Evolutionary conservation across 108 stramenopile genomes (phyloP).

Genomic region (Pseudonitzschia pungens): DNA sequence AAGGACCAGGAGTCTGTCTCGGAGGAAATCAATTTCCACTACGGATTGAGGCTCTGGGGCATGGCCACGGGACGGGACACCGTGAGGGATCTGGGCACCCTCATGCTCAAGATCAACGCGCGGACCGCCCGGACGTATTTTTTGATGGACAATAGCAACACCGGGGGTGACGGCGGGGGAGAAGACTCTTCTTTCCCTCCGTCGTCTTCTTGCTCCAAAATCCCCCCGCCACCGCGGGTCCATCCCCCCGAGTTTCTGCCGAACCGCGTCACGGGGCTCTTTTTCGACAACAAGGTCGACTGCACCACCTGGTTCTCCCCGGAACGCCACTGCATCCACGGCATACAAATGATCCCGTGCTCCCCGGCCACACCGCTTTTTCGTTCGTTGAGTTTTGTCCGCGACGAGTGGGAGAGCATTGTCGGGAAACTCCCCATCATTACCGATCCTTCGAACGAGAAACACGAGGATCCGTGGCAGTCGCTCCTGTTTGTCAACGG

Average conservation of each 20-base stretch:
- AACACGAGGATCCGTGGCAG: not conserved
- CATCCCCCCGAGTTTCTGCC: not conserved
- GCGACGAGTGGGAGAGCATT: not conserved
- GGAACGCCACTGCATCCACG: slow-evolving; percentile 3
- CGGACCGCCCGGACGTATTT: not conserved
- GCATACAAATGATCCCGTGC: not conserved
- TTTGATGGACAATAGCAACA: not conserved
- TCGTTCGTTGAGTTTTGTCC: not conserved
- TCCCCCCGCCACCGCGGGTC: not conserved
- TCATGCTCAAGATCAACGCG: slow-evolving; percentile 9
- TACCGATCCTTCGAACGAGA: not conserved
- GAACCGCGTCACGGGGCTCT: not conserved
- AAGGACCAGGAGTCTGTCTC: slow-evolving; percentile 19
- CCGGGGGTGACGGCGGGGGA: not conserved
- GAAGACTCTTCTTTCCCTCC: too few species aligned
- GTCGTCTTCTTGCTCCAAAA: too few species aligned
- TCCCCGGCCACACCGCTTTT: not conserved
- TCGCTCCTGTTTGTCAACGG: not conserved
- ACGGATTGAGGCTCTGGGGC: slow-evolving; percentile 16
- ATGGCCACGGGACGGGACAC: not conserved
- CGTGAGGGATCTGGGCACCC: not conserved
- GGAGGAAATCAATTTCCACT: slow-evolving; percentile 18
- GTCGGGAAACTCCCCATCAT: not conserved
- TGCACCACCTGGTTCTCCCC: not conserved
- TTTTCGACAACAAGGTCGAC: slow-evolving; percentile 10